Conservation (phyloP, 2,329 filamentous ascomycete genomes). For the Paracoccidioides lutzii region DNA sequence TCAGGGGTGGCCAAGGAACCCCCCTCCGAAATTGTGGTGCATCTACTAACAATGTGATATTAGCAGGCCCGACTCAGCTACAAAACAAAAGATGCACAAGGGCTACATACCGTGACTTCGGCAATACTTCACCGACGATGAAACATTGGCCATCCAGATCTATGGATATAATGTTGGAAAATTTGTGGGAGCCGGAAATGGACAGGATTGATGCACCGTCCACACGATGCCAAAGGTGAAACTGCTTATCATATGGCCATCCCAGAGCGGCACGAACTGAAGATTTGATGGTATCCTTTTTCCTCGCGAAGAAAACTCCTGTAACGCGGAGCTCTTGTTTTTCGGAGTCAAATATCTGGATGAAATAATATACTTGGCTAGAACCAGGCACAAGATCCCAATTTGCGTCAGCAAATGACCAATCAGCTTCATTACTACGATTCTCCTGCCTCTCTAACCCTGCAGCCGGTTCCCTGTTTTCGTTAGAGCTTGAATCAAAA, state of each 20-base stretch:
- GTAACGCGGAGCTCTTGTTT: constrained; percentile 30
- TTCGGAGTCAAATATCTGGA: constrained; percentile 42
- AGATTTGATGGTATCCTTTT: constrained; percentile 28
- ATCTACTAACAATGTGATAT: constrained; percentile 15
- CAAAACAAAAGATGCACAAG: background rate
- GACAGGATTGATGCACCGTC: constrained; percentile 23
- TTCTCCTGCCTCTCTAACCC: background rate
- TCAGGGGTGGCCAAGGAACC: constrained; percentile 28
- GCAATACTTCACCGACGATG: constrained; percentile 30
- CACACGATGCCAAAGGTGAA: constrained; percentile 33
- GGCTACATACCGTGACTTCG: constrained; percentile 24
- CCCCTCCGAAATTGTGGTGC: constrained; percentile 20
- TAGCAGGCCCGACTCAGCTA: constrained; percentile 4
- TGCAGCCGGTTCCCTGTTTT: background rate
- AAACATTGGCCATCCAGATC: constrained; percentile 27
- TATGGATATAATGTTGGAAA: constrained; percentile 19
- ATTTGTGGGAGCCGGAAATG: constrained; percentile 23
- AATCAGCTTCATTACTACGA: background rate
- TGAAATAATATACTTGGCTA: constrained; percentile 33
- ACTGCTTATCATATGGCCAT: constrained; percentile 27
- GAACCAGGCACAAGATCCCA: background rate
- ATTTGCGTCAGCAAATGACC: background rate
- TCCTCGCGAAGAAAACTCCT: constrained; percentile 31
- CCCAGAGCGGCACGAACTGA: constrained; percentile 28
- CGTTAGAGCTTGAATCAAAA: constrained; percentile 1